Percentiles rank a stretch among this genome's conserved stretches.
Conservation (phyloP, 2,329 filamentous ascomycete species). For the Aspergillus hortae region DNA sequence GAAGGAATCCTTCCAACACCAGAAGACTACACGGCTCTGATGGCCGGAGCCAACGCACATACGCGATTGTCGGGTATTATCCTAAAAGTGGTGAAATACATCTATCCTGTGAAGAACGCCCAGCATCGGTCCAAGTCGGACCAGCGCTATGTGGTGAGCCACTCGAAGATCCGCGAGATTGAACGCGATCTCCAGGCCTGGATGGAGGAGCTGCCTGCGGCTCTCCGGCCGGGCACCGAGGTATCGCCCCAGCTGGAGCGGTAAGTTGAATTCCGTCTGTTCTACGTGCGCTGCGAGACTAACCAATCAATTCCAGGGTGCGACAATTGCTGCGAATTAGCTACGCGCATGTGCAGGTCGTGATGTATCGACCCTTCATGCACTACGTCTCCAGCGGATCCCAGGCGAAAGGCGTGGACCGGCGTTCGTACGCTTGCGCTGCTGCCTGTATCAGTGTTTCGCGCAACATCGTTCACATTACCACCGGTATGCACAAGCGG, state of each 20-base stretch:
- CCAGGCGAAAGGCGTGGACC: conserved; percentile 52
- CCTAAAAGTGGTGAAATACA: conserved; percentile 60
- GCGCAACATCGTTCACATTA: conserved; percentile 64
- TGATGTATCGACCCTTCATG: conserved; percentile 63
- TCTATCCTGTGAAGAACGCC: conserved; percentile 59
- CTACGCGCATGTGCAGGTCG: conserved; percentile 62
- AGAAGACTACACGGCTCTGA: conserved; percentile 52
- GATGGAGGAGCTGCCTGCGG: conserved; percentile 66
- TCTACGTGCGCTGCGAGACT: neutral
- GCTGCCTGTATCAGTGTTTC: conserved; percentile 64
- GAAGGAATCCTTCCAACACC: conserved; percentile 53
- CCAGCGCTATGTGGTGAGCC: conserved; percentile 60
- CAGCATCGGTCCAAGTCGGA: conserved; percentile 43
- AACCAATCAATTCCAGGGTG: conserved; percentile 37
- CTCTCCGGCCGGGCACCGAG: conserved; percentile 75
- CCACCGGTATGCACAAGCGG: conserved; percentile 60
- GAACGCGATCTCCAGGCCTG: conserved; percentile 61
- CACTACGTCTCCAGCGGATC: conserved; percentile 58
- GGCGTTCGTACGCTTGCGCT: conserved; percentile 62
- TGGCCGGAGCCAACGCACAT: conserved; percentile 60
- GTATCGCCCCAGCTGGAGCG: conserved; percentile 70
- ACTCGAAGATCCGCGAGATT: conserved; percentile 62
- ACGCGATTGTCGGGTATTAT: conserved; percentile 56
- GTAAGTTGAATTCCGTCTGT: conserved; percentile 47
- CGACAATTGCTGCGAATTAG: conserved; percentile 61